A percentile compares a stretch with the other conserved stretches of the same genome.
phyloP scores from a whole-genome alignment of 495 filamentous ascomycete species.

The Clavariopsis aquatica region DNA sequence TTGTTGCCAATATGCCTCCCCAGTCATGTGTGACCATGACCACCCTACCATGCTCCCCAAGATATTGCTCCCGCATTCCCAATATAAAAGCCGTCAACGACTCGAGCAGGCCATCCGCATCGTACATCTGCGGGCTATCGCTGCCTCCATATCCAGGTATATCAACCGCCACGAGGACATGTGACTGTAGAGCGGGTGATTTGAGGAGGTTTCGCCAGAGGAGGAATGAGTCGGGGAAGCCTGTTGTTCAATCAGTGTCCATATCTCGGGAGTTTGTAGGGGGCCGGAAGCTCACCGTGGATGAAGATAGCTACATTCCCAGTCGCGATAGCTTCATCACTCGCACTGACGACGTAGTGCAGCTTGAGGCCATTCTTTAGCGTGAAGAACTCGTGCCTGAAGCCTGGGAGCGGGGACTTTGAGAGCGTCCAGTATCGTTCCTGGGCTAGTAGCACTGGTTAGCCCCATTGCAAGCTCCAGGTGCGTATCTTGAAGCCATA shows the following conservation, averaged over 20 bases:
- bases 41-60: constrained; percentile 40
- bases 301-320: constrained; percentile 56
- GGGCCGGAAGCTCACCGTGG: constrained; percentile 44
- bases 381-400: constrained; percentile 52
- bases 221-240: constrained; percentile 60
- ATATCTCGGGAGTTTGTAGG: neutral
- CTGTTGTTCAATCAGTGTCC: constrained; percentile 12
- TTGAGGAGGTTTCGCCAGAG: constrained; percentile 52
- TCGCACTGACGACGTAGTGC: constrained; percentile 50
- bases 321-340: constrained; percentile 18
- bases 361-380: constrained; percentile 54
- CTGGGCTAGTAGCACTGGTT: constrained; percentile 21
- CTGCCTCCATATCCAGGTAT: constrained; percentile 60
- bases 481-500: constrained; percentile 12
- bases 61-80: constrained; percentile 50
- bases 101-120: constrained; percentile 54
- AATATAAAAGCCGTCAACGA: constrained; percentile 54
- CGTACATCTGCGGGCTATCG: constrained; percentile 51
- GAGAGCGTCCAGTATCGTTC: constrained; percentile 52
- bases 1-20: constrained; percentile 55
- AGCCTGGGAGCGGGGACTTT: constrained; percentile 43
- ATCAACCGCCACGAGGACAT: constrained; percentile 55
- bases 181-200: constrained; percentile 42
- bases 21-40: constrained; percentile 60
- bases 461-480: neutral